Conservation (phyloP, 1,284 basidiomycete genomes). For the Ustilago xerochloae region DNA sequence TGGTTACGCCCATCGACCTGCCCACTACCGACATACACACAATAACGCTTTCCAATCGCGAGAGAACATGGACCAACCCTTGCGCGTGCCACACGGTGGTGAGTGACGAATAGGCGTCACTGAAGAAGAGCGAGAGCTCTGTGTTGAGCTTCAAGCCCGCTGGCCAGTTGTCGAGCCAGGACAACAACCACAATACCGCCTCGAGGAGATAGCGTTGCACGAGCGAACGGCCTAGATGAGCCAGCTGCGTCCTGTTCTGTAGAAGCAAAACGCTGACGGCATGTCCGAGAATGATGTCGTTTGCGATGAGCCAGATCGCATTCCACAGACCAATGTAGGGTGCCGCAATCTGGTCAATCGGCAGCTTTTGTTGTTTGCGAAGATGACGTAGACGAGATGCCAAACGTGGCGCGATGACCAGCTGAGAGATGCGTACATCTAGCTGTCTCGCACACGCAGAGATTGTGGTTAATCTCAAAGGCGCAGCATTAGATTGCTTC, state of each 20-base stretch:
- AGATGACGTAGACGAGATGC: constrained; percentile 20
- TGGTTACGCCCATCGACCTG: constrained; percentile 75
- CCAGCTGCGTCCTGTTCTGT: constrained; percentile 18
- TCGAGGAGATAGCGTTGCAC: constrained; percentile 21
- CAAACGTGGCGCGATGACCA: constrained; percentile 67
- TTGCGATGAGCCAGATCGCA: constrained; percentile 87
- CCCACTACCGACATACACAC: constrained; percentile 74
- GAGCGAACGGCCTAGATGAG: background rate
- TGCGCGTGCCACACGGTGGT: constrained; percentile 26
- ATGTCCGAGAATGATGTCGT: constrained; percentile 85
- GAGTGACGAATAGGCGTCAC: constrained; percentile 75
- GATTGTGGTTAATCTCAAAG: constrained; percentile 7
- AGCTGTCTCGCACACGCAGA: constrained; percentile 68
- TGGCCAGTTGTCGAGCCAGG: constrained; percentile 95
- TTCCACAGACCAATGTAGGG: constrained; percentile 81
- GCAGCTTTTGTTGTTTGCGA: constrained; percentile 17
- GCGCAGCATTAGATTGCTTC: constrained; percentile 7
- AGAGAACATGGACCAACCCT: constrained; percentile 11
- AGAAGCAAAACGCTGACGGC: constrained; percentile 73
- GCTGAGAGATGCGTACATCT: constrained; percentile 68
- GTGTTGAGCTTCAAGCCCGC: constrained; percentile 95
- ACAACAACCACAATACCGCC: constrained; percentile 68
- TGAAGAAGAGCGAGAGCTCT: constrained; percentile 85
- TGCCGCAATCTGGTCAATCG: constrained; percentile 28
- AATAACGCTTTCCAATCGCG: constrained; percentile 56